A percentile compares a stretch with the other conserved stretches of the same genome.
Evolutionary conservation across 2,329 filamentous ascomycete genomes (phyloP).

Genomic region (Hymenoscyphus occultus): DNA sequence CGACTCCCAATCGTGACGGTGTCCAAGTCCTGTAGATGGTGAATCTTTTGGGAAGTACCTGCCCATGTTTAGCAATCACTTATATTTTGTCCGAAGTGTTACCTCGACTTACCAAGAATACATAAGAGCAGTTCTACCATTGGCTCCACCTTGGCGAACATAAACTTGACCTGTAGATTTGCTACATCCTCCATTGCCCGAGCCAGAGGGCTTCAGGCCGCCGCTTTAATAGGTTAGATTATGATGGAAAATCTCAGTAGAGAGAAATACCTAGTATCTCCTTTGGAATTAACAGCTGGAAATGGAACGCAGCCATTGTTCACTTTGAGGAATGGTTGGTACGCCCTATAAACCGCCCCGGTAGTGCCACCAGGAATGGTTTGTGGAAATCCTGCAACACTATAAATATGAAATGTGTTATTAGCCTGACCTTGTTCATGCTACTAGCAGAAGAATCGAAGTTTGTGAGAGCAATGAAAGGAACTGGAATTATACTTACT

Average conservation of each 20-base stretch:
- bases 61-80: background rate
- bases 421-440: too few species aligned
- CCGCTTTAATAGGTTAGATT: background rate
- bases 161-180: background rate
- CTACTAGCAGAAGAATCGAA: background rate
- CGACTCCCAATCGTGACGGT: slow-evolving; percentile 2
- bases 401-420: background rate
- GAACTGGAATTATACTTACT: background rate
- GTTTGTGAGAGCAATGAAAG: too few species aligned
- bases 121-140: background rate
- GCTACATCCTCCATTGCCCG: background rate
- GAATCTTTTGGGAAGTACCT: slow-evolving; percentile 4
- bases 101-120: slow-evolving; percentile 4
- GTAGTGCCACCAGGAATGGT: background rate
- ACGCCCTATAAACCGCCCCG: background rate
- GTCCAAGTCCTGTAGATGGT: slow-evolving; percentile 3
- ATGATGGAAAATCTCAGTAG: too few species aligned
- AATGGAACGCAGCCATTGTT: slow-evolving; percentile 1
- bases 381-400: background rate
- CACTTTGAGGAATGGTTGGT: background rate
- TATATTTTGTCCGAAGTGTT: background rate
- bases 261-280: background rate
- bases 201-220: background rate
- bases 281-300: background rate
- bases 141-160: background rate